Conservation (phyloP, 2,329 filamentous ascomycete genomes). For the Fusarium xylarioides region DNA sequence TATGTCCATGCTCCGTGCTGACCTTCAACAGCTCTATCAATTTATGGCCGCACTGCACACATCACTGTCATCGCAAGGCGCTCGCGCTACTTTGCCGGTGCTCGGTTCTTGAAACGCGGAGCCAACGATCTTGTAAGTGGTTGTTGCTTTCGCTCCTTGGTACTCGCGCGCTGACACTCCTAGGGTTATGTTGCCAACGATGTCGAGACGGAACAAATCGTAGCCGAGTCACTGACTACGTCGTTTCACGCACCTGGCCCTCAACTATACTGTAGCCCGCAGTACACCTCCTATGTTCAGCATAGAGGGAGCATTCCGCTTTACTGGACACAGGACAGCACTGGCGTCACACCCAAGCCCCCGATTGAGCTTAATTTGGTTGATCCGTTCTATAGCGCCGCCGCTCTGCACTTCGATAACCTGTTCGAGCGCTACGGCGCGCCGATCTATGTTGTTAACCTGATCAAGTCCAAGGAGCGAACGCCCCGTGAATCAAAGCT, state of each 20-base stretch:
- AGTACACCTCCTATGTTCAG: slow-evolving; percentile 96
- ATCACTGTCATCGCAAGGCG: slow-evolving; percentile 93
- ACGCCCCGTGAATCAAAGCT: slow-evolving; percentile 92
- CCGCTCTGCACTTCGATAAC: slow-evolving; percentile 93
- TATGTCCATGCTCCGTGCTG: background rate
- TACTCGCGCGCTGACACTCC: slow-evolving; percentile 4
- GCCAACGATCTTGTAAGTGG: slow-evolving; percentile 78
- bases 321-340: slow-evolving; percentile 97
- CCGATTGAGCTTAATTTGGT: slow-evolving; percentile 95
- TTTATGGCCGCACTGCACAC: slow-evolving; percentile 89
- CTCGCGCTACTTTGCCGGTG: slow-evolving; percentile 93
- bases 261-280: slow-evolving; percentile 84
- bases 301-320: slow-evolving; percentile 96
- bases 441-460: slow-evolving; percentile 89
- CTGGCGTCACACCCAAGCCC: slow-evolving; percentile 93
- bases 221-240: slow-evolving; percentile 92
- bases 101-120: slow-evolving; percentile 91
- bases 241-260: slow-evolving; percentile 94
- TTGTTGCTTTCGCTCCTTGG: background rate
- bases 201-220: slow-evolving; percentile 98
- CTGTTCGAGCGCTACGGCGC: slow-evolving; percentile 93
- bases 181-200: slow-evolving; percentile 95
- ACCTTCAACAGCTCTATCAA: slow-evolving; percentile 66
- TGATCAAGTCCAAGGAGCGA: slow-evolving; percentile 89
- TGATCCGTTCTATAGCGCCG: slow-evolving; percentile 94